phyloP scores from a whole-genome alignment of 176 grass and related monocot genomes.

The Juncus effusus region DNA sequence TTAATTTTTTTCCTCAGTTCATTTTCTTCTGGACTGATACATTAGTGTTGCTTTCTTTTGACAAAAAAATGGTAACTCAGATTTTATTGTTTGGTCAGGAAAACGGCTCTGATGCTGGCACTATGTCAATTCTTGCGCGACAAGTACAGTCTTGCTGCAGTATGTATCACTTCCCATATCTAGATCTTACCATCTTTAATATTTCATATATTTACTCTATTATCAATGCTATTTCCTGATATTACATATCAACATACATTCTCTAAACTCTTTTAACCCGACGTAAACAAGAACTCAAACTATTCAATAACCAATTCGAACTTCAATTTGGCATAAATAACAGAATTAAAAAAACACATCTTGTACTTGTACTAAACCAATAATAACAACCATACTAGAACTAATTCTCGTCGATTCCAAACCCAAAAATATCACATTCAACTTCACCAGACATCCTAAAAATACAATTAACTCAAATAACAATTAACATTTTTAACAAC shows the following conservation, averaged over 20 bases:
- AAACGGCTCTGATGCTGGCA: slow-evolving; percentile 91
- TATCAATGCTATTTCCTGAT: neutral
- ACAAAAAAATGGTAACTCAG: neutral
- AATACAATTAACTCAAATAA: too few relatives aligned
- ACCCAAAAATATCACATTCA: neutral
- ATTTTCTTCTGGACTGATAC: too few relatives aligned
- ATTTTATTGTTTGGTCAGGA: slow-evolving; percentile 41
- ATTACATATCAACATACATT: too few relatives aligned
- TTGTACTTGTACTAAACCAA: too few relatives aligned
- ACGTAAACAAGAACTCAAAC: too few relatives aligned
- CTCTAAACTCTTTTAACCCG: too few relatives aligned
- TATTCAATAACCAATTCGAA: too few relatives aligned
- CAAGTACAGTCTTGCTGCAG: slow-evolving; percentile 95
- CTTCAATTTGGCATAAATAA: too few relatives aligned
- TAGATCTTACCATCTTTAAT: slow-evolving; percentile 11
- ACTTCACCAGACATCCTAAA: neutral
- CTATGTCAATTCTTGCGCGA: slow-evolving; percentile 70
- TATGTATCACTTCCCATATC: slow-evolving; percentile 32
- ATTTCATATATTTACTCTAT: slow-evolving; percentile 8
- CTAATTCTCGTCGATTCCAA: neutral
- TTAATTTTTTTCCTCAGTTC: neutral
- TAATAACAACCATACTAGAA: too few relatives aligned
- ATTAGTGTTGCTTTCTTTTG: neutral
- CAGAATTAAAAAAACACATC: too few relatives aligned
- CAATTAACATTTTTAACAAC: neutral